phyloP scores from a whole-genome alignment of 2,329 filamentous ascomycete species.

The Thelonectria discophora region DNA sequence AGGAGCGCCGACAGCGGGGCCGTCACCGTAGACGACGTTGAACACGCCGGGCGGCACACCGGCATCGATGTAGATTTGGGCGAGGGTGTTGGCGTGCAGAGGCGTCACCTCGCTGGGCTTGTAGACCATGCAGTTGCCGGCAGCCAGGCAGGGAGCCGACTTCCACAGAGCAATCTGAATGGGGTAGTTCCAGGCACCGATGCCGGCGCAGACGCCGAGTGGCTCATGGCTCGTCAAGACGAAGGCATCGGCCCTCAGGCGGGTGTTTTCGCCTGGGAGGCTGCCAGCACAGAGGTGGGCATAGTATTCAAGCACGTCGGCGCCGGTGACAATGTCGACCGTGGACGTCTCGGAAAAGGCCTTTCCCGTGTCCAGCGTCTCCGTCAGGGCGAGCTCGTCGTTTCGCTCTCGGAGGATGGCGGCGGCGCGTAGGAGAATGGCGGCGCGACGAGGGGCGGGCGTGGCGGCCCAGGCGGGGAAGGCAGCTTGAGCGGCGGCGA shows the following conservation, averaged over 20 bases:
- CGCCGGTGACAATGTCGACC: slow-evolving; percentile 84
- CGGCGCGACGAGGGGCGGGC: slow-evolving; percentile 76
- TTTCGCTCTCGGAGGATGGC: slow-evolving; percentile 78
- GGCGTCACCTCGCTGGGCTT: slow-evolving; percentile 90
- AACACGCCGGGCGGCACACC: slow-evolving; percentile 85
- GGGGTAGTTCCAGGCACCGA: slow-evolving; percentile 92
- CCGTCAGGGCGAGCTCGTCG: slow-evolving; percentile 79
- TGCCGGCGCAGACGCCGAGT: slow-evolving; percentile 84
- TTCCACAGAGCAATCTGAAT: slow-evolving; percentile 94
- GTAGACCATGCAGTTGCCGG: slow-evolving; percentile 90
- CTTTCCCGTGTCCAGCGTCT: slow-evolving; percentile 89
- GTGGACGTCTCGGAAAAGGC: slow-evolving; percentile 84
- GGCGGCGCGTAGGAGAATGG: slow-evolving; percentile 81
- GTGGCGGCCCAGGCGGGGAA: slow-evolving; percentile 82
- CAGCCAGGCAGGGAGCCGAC: slow-evolving; percentile 83
- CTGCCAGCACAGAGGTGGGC: slow-evolving; percentile 82
- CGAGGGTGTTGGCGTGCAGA: slow-evolving; percentile 79
- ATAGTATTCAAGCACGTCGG: slow-evolving; percentile 88
- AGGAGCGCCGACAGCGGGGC: slow-evolving; percentile 75
- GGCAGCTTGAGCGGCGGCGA: slow-evolving; percentile 74
- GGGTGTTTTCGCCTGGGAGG: slow-evolving; percentile 81
- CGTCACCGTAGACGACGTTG: slow-evolving; percentile 85
- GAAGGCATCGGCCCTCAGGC: slow-evolving; percentile 78
- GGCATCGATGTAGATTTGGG: slow-evolving; percentile 79
- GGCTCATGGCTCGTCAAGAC: slow-evolving; percentile 85